A percentile compares a stretch with the other conserved stretches of the same genome.
Conservation (phyloP, 208 protist species). For the Trypanosoma rangeli region DNA sequence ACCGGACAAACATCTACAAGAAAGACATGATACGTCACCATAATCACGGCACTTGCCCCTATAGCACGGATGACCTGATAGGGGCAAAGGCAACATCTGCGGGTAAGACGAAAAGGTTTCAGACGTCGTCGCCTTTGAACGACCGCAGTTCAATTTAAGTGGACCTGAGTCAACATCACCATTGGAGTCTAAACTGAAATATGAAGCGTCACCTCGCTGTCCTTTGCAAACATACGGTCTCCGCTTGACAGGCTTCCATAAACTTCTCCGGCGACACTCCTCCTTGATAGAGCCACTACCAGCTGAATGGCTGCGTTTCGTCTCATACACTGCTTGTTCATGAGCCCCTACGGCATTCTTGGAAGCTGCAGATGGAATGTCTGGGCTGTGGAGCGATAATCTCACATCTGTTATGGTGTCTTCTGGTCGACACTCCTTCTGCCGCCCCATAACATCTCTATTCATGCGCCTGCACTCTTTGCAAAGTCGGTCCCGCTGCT, state of each 20-base stretch:
- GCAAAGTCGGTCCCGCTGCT: slow-evolving; percentile 25
- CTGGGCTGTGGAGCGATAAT: neutral
- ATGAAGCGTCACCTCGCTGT: neutral
- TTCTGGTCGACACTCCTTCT: neutral
- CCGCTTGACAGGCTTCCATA: neutral
- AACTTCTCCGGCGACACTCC: neutral
- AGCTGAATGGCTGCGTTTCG: neutral
- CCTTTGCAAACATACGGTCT: neutral
- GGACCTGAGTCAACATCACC: neutral
- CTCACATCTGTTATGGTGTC: neutral
- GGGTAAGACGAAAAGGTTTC: neutral
- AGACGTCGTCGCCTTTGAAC: neutral
- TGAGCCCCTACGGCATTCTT: neutral
- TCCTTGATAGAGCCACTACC: neutral
- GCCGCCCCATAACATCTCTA: slow-evolving; percentile 14
- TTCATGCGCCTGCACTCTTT: slow-evolving; percentile 29
- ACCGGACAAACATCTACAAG: neutral
- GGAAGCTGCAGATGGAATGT: neutral
- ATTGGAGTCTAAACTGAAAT: neutral
- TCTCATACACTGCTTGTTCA: neutral
- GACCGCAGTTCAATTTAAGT: neutral
- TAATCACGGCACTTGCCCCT: neutral
- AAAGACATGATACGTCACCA: neutral
- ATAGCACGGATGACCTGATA: neutral
- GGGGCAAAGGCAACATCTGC: neutral